Evolutionary conservation across 225 moss, liverwort and hornwort genomes (phyloP), one percentile per base, ranked within the genome.

Genomic region (Neckera pumila): DNA sequence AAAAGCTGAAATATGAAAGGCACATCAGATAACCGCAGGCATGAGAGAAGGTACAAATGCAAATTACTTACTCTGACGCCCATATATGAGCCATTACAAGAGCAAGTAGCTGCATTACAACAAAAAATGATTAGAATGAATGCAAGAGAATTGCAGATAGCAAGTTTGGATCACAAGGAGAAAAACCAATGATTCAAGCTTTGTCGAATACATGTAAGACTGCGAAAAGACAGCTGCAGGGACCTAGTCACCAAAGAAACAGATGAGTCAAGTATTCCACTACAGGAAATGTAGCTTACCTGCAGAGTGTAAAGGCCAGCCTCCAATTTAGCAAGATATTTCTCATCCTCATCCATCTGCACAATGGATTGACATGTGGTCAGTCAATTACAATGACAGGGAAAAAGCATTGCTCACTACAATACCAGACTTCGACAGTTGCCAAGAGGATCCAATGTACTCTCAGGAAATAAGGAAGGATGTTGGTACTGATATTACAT

Each of bases 281-380:
- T 56, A 31, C 66, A 82, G 31, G 62, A 51, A 76, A 67, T 84
- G 63, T 45, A 47, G 49, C 80, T 92, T 73, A 96, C 98, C 96
- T 98, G 97, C 83, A 99, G 86, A 63, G 96, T 96, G 89, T 95
- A 99, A 58, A 97, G 96, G 65, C 98, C 98, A 57, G 97, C 98
- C 90, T 99, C 98, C 91, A 99, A 87, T 90, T 97, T 99, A 36
- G 95, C 92, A 77, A 97, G 90, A 86, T 99, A 99, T 81, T 93
- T 97, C 63, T 99, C 98, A 89, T 99, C 98, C 43, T 99, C 97
- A 87, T 99, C 97, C 81, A 97, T 89, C 98, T 99, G 96, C 92
- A 90, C 63, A 40, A 81, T 62, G 72, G 26, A 82, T 85, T 85
- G 42, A 76, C 77, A 74, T 30, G 62, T n/a, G 63, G 51, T 81